Conservation (phyloP, 2,329 filamentous ascomycete species). For the Metarhizium guizhouense region DNA sequence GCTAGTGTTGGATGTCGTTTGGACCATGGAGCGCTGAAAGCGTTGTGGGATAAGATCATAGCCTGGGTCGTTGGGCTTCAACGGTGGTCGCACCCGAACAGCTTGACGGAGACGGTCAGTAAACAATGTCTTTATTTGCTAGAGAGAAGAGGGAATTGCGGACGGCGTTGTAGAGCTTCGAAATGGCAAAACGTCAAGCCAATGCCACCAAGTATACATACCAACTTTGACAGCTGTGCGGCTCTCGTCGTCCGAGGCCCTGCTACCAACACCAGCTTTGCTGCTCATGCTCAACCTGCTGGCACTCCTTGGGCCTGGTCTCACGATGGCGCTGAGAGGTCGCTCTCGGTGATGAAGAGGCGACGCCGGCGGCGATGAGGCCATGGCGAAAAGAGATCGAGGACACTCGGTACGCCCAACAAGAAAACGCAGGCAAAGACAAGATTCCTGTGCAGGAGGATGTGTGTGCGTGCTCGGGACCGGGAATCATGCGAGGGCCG, state of each 20-base stretch:
- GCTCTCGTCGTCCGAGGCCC: slow-evolving; percentile 80
- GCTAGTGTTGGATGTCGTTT: slow-evolving; percentile 77
- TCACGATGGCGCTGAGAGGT: slow-evolving; percentile 74
- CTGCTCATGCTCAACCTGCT: slow-evolving; percentile 81
- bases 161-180: neutral
- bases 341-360: slow-evolving; percentile 50
- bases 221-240: slow-evolving; percentile 94
- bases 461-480: neutral
- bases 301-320: slow-evolving; percentile 62
- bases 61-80: slow-evolving; percentile 76
- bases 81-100: slow-evolving; percentile 83
- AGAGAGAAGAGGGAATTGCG: no score
- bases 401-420: slow-evolving; percentile 3
- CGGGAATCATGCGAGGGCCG: neutral
- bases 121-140: neutral
- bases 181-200: neutral
- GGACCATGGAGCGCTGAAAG: slow-evolving; percentile 88
- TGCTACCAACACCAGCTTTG: slow-evolving; percentile 67
- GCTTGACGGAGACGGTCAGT: slow-evolving; percentile 39
- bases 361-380: slow-evolving; percentile 62
- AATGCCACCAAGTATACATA: slow-evolving; percentile 37
- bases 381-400: slow-evolving; percentile 38
- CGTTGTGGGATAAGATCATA: slow-evolving; percentile 93
- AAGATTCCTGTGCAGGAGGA: neutral
- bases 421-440: neutral